Percentiles rank a stretch among this genome's conserved stretches.
phyloP scores from a whole-genome alignment of 2,329 filamentous ascomycete species.

The Hypoxylon sp. region DNA sequence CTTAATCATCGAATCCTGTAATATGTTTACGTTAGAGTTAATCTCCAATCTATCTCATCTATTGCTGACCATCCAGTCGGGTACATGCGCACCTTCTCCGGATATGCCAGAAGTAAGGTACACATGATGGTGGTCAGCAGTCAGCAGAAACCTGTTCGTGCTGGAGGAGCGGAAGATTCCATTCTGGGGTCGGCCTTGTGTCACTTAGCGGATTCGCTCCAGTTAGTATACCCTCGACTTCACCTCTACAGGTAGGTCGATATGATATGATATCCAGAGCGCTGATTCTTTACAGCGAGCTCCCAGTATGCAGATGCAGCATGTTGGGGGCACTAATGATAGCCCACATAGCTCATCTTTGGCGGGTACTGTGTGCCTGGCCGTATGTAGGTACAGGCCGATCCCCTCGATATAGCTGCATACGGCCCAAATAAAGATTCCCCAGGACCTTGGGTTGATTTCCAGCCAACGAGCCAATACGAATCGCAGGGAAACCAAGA shows the following conservation, averaged over 20 bases:
- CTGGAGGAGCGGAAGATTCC: conserved; percentile 26
- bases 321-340: no score
- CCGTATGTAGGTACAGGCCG: conserved; percentile 1
- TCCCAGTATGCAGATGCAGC: no score
- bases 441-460: conserved; percentile 7
- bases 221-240: no score
- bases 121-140: conserved; percentile 5
- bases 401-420: neutral
- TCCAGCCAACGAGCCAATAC: conserved; percentile 5
- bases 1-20: conserved; percentile 13
- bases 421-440: conserved; percentile 5
- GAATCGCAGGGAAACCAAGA: neutral
- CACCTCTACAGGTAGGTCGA: no score
- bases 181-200: no score
- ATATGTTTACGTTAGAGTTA: conserved; percentile 16
- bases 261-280: no score
- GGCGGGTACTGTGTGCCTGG: no score
- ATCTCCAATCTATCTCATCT: conserved; percentile 25
- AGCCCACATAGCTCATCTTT: no score
- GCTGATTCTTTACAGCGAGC: no score
- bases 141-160: conserved; percentile 6
- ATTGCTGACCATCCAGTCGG: conserved; percentile 32
- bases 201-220: no score
- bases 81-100: conserved; percentile 24
- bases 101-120: conserved; percentile 21